Base-by-base conservation (phyloP, 2,329 filamentous ascomycete species). In the Fonsecaea nubica region DNA sequence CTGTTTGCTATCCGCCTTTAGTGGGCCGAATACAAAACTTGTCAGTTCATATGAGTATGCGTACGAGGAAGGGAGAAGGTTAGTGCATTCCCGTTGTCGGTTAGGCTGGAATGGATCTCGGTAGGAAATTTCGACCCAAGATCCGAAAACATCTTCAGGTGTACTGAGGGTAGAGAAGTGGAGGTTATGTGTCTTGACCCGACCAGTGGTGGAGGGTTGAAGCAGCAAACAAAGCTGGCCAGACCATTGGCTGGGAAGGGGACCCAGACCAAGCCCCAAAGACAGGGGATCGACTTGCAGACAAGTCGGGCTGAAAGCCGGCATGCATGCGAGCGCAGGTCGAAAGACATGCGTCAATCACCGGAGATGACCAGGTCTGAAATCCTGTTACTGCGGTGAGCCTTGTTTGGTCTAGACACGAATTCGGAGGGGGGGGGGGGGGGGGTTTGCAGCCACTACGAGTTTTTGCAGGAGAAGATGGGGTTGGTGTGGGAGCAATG, bases 181-280 rank as follows among this genome's bases (percentile, higher is more conserved):
- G 53, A 53, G 33, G 6, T 54, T 61, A 48, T 45, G 55, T 52
- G 53, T 48, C 55, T 53, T 55, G 55, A 58, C 15, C 62, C 56
- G 48, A 45, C 60, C 56, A 52, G 56, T 62, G 57, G 50, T 45
- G 50, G 36, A 35, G 35, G 42, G 13, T 25, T 62, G 18, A 56
- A 65, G 59, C 45, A 50, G 45, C 66, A 68, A 68, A 65, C 63
- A 53, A 63, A 61, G 32, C 15, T 35, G 32, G 35, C 35, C 18
- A 58, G 38, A 30, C 25, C 54, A 63, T 59, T 65, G 66, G 66
- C 58, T 40, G 25, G 53, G 30, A 38, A 10, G 42, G 58, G 3
- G 10, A 56, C 35, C 32, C 35, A 59, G 58, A 53, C 36, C 63
- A 40, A 54, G 42, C 32, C 53, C 54, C 40, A 62, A 48, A 55